Evolutionary conservation across 2,329 filamentous ascomycete species (phyloP).

Genomic region (Aspergillus unguis): DNA sequence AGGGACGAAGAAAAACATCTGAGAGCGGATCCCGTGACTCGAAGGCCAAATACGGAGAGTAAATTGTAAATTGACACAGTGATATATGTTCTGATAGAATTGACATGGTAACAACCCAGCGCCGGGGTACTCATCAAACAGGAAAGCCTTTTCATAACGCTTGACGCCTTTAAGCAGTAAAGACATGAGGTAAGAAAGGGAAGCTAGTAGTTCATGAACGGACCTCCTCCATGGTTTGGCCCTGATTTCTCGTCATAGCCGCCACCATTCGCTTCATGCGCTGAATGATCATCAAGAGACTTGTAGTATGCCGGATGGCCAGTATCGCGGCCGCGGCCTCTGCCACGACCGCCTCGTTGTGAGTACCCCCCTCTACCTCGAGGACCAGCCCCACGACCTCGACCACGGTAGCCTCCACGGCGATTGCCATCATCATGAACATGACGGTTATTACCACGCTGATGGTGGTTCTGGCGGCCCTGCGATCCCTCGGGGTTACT

Average conservation of each 20-base stretch:
- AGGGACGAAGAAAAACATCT: not conserved
- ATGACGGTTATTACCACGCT: constrained; percentile 30
- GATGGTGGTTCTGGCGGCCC: constrained; percentile 22
- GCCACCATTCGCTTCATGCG: constrained; percentile 13
- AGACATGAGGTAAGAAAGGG: too few relatives aligned
- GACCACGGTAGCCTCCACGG: constrained; percentile 33
- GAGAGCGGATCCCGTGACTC: not conserved
- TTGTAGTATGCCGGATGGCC: constrained; percentile 55
- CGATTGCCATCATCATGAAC: constrained; percentile 46
- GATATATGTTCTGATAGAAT: not conserved
- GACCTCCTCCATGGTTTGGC: constrained; percentile 25
- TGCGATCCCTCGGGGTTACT: constrained; percentile 25
- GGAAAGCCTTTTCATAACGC: too few relatives aligned
- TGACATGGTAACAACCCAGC: not conserved
- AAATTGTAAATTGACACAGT: not conserved
- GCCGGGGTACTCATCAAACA: not conserved
- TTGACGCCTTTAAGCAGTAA: too few relatives aligned
- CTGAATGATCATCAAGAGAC: constrained; percentile 61
- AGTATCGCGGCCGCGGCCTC: constrained; percentile 49
- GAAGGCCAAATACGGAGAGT: not conserved
- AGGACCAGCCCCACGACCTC: constrained; percentile 39
- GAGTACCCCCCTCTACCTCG: constrained; percentile 36
- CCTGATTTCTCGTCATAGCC: constrained; percentile 29
- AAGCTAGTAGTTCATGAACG: constrained; percentile 41
- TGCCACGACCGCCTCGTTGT: constrained; percentile 43